phyloP scores from a whole-genome alignment of 2,329 filamentous ascomycete species.

The Alternaria viburni region DNA sequence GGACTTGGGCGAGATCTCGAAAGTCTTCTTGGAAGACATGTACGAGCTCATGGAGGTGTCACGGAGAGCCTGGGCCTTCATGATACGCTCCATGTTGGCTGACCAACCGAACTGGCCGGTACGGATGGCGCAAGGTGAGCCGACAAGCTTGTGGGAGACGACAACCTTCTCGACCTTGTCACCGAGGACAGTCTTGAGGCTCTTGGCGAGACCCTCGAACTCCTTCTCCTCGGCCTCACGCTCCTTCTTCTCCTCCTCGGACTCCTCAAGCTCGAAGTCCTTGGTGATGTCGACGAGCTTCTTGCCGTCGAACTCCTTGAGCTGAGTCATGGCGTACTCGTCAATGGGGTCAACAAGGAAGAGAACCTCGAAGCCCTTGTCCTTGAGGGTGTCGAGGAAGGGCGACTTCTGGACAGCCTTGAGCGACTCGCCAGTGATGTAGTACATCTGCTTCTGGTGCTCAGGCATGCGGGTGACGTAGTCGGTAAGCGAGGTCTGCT shows the following conservation, averaged over 20 bases:
- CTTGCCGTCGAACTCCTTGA: slow-evolving; percentile 99
- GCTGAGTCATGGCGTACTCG: slow-evolving; percentile 98
- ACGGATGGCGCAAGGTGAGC: slow-evolving; percentile 96
- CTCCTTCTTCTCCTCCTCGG: slow-evolving; percentile 96
- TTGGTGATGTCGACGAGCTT: slow-evolving; percentile 99
- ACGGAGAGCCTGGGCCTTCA: slow-evolving; percentile 99
- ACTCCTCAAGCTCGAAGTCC: slow-evolving; percentile 99
- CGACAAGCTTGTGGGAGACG: slow-evolving; percentile 95
- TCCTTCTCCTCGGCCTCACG: slow-evolving; percentile 99
- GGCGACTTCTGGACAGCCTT: slow-evolving; percentile 98
- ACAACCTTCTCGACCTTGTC: slow-evolving; percentile 99
- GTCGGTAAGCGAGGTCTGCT: slow-evolving; percentile 92
- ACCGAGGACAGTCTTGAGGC: slow-evolving; percentile 97
- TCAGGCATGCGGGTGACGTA: slow-evolving; percentile 99
- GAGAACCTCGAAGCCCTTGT: slow-evolving; percentile 99
- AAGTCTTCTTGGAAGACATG: slow-evolving; percentile 99
- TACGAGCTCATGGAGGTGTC: slow-evolving; percentile 99
- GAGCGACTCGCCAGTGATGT: slow-evolving; percentile 99
- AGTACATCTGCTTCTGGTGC: slow-evolving; percentile 99
- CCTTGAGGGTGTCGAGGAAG: slow-evolving; percentile 98
- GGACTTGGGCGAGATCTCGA: slow-evolving; percentile 99
- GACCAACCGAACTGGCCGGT: slow-evolving; percentile 99
- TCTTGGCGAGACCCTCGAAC: slow-evolving; percentile 92
- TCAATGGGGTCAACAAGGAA: slow-evolving; percentile 99
- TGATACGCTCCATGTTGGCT: slow-evolving; percentile 99